Evolutionary conservation across 768 basidiomycete species (phyloP).

Genomic region (Suillus sp.): DNA sequence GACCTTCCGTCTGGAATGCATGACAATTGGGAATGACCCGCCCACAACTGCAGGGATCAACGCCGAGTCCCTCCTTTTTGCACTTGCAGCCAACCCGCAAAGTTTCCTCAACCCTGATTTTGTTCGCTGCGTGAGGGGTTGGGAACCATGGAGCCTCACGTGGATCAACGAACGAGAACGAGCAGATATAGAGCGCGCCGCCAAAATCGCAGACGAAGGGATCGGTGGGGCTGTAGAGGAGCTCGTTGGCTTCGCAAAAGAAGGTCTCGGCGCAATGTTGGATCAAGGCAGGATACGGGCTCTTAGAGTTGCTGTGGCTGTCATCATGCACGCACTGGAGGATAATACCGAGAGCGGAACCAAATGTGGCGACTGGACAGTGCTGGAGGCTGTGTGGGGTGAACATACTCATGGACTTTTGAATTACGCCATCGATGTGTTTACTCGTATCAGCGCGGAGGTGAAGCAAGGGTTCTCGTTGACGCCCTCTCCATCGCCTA

Average conservation of each 20-base stretch:
- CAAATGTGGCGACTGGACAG: constrained; percentile 48
- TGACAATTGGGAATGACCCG: constrained; percentile 60
- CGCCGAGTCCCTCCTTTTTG: constrained; percentile 67
- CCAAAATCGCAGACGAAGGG: constrained; percentile 70
- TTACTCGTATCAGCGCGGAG: constrained; percentile 52
- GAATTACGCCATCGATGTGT: constrained; percentile 55
- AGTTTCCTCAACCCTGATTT: constrained; percentile 63
- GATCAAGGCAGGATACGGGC: constrained; percentile 56
- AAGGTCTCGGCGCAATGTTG: constrained; percentile 42
- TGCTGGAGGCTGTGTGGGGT: constrained; percentile 61
- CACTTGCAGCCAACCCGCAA: constrained; percentile 60
- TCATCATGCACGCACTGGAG: constrained; percentile 54
- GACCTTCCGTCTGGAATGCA: constrained; percentile 71
- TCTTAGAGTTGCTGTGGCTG: constrained; percentile 62
- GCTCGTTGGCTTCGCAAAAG: constrained; percentile 35
- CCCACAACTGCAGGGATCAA: constrained; percentile 66
- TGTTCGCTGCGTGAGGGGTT: constrained; percentile 56
- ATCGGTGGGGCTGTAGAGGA: constrained; percentile 64
- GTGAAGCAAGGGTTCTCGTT: constrained; percentile 55
- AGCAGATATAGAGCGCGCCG: constrained; percentile 58
- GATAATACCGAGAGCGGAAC: constrained; percentile 39
- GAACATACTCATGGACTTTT: constrained; percentile 59
- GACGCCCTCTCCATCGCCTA: constrained; percentile 35
- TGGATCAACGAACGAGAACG: constrained; percentile 64
- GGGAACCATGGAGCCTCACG: constrained; percentile 62